Percentiles rank a stretch among this genome's conserved stretches.
phyloP scores from a whole-genome alignment of 176 grass and related monocot species.

The Hyparrhenia diplandra region DNA sequence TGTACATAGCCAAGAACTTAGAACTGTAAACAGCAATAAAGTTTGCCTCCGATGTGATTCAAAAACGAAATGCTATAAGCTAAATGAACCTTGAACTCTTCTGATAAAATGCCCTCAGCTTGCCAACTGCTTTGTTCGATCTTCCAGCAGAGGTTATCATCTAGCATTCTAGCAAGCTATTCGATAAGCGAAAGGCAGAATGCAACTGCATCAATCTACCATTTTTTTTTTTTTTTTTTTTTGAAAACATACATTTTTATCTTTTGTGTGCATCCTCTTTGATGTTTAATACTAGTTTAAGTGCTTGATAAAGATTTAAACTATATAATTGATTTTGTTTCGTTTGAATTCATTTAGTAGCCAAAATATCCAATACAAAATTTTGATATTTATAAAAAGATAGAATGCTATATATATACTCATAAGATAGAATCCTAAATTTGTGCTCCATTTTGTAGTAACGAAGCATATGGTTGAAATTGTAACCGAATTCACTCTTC shows the following conservation, averaged over 20 bases:
- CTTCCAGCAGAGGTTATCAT: not conserved
- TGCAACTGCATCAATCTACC: not conserved
- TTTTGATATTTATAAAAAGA: not conserved
- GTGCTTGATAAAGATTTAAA: not conserved
- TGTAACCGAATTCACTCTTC: not conserved
- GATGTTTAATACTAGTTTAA: not conserved
- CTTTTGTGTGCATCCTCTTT: not conserved
- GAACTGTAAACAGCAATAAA: constrained; percentile 48
- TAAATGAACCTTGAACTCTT: not conserved
- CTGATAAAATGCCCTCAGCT: not conserved
- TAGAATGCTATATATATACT: too few relatives aligned
- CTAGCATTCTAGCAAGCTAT: not conserved
- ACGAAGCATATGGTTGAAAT: not conserved
- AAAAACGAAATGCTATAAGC: not conserved
- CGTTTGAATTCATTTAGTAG: not conserved
- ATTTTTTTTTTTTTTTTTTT: not conserved
- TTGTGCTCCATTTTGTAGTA: not conserved
- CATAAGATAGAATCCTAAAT: not conserved
- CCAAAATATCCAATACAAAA: not conserved
- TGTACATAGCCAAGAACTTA: constrained; percentile 53
- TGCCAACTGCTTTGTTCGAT: not conserved
- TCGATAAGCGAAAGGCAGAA: not conserved
- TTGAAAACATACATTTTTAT: not conserved
- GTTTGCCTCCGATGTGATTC: constrained; percentile 2
- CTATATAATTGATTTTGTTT: not conserved